Percentiles rank a stretch among this genome's conserved stretches.
These are phyloP conservation scores for Hebeloma cylindrosporum DNA, from an alignment of 768 basidiomycete species.

Conservation along the genomic window DNA sequence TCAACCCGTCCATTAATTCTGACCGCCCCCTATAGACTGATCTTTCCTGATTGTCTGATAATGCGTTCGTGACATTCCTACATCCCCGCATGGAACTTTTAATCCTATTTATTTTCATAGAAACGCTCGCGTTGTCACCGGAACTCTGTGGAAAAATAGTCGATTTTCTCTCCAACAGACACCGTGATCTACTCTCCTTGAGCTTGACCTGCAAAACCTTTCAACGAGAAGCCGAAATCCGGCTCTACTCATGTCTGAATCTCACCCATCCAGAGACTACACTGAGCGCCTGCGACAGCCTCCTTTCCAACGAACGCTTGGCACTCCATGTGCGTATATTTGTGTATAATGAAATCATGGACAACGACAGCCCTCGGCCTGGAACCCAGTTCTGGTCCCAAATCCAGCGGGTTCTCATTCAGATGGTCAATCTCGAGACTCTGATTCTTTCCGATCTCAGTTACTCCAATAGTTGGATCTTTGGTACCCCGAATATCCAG, in stretches of 20 bases:
- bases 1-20: too few species aligned
- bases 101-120: constrained; percentile 5
- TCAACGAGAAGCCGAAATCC: constrained; percentile 46
- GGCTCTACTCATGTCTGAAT: constrained; percentile 45
- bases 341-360: not conserved
- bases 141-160: constrained; percentile 45
- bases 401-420: constrained; percentile 42
- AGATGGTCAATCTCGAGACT: constrained; percentile 43
- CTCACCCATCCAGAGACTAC: constrained; percentile 32
- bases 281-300: constrained; percentile 38
- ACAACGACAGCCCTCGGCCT: constrained; percentile 18
- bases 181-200: constrained; percentile 40
- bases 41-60: not conserved
- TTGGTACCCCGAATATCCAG: constrained; percentile 36
- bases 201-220: constrained; percentile 47
- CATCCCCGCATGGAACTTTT: not conserved
- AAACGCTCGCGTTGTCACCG: constrained; percentile 35
- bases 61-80: constrained; percentile 16
- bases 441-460: constrained; percentile 43
- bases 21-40: too few species aligned
- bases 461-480: constrained; percentile 43
- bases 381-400: constrained; percentile 43
- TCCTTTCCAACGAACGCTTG: constrained; percentile 36
- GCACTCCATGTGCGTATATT: constrained; percentile 45
- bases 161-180: constrained; percentile 29